Evolutionary conservation across 805 yeast genomes (phyloP), one percentile per base, ranked within the genome.

Genomic region (Metschnikowia kofuensis): DNA sequence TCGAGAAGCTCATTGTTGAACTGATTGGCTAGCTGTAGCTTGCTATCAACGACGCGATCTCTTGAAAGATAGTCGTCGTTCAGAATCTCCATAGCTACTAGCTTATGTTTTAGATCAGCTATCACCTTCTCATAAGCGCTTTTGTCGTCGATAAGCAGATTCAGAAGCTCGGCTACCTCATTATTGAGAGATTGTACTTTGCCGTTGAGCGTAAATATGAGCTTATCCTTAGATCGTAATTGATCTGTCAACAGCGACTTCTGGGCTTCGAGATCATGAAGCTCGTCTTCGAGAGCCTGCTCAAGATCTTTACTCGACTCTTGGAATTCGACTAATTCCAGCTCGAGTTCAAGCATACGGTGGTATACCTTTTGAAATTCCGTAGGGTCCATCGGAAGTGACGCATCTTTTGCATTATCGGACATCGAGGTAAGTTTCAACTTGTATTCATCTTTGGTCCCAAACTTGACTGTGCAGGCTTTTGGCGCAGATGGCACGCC

Each of bases 271-370:
- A 69, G 53, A 9, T 57, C 65, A 40, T 64, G 65, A 16, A 75
- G 61, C 48, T 75, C 79, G n/a, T 65, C 68, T 49, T 75, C 79
- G 38, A 74, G 61, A 0, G 76, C 77, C 42, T 62, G 72, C 47
- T 75, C 79, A 31, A 75, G 59, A 40, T 74, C 79, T 45, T 65
- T 70, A 48, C 75, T 69, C 4, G 75, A 69, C 36, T 69, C 75
- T 50, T 72, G 77, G 50, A 74, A 75, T 49, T 74, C 78, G 21
- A 54, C 48, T 27, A 72, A 59, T 45, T 71, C 76, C 16, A 51
- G 56, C 47, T 74, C 77, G 14, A 74, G 62, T 41, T 68, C 72
- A 6, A 66, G 30, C 37, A 72, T 62, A 37, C 69, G 61, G 38
- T 57, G 57, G 34, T 54, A 40, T 2, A 54, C 53, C 11, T 37